Evolutionary conservation across 2,329 filamentous ascomycete species (phyloP).

Genomic region (Aschersonia sp.): DNA sequence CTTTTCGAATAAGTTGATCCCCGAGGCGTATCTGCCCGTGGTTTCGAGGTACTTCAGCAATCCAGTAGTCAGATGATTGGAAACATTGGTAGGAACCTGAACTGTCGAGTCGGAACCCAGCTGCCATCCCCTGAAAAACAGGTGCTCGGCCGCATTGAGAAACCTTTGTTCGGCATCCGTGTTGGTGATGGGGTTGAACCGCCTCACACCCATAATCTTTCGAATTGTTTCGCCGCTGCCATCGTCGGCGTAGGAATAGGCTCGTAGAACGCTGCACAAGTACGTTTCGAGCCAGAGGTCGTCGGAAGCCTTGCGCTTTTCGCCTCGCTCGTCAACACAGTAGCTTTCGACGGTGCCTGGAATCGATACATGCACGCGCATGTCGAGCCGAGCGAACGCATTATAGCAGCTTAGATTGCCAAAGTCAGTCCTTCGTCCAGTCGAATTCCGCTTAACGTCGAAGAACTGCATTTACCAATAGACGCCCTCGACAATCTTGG

Average conservation of each 20-base stretch:
- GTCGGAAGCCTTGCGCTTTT: conserved; percentile 85
- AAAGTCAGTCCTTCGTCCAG: background rate
- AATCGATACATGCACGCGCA: conserved; percentile 96
- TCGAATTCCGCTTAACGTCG: background rate
- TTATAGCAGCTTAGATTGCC: conserved; percentile 68
- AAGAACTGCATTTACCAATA: conserved; percentile 57
- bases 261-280: conserved; percentile 81
- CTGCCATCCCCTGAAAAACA: conserved; percentile 97
- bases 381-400: conserved; percentile 93
- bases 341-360: conserved; percentile 94
- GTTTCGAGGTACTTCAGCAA: conserved; percentile 90
- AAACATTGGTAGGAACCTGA: conserved; percentile 92
- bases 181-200: conserved; percentile 95
- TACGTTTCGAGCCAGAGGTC: conserved; percentile 97
- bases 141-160: conserved; percentile 78
- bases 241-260: conserved; percentile 93
- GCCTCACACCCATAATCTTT: conserved; percentile 90
- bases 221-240: conserved; percentile 88
- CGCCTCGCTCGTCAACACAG: conserved; percentile 90
- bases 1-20: conserved; percentile 96
- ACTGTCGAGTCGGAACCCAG: conserved; percentile 93
- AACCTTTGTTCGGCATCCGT: conserved; percentile 98
- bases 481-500: conserved; percentile 85
- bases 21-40: conserved; percentile 84
- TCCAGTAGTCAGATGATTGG: conserved; percentile 89